A percentile compares a stretch with the other conserved stretches of the same genome.
These are phyloP conservation scores for Sphagnum tenellum DNA, from an alignment of 225 moss, liverwort and hornwort species.

Conservation along the genomic window DNA sequence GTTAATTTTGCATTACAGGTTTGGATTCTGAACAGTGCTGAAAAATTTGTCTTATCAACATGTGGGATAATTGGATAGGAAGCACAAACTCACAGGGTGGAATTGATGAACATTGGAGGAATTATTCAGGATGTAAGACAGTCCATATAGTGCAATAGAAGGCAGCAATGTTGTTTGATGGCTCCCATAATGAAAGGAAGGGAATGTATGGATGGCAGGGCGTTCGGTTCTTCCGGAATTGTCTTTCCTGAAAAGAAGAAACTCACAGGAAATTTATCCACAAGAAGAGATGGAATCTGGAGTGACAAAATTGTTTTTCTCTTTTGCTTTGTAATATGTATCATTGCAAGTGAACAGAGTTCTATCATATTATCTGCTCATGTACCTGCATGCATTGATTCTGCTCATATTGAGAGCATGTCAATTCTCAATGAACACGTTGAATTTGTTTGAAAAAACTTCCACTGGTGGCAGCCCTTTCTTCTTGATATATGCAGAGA, in stretches of 20 bases:
- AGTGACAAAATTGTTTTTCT: too few species aligned
- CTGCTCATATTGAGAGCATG: too few species aligned
- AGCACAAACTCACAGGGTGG: neutral
- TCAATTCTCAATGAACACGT: too few species aligned
- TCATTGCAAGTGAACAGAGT: too few species aligned
- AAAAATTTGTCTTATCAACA: neutral
- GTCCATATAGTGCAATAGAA: neutral
- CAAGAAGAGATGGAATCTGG: too few species aligned
- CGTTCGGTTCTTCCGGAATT: constrained; percentile 72
- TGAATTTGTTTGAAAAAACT: too few species aligned
- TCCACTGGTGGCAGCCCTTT: too few species aligned
- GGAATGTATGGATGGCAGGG: constrained; percentile 30
- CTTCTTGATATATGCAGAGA: too few species aligned
- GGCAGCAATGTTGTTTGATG: neutral
- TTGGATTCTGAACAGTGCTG: neutral
- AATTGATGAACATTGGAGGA: neutral
- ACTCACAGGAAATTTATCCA: too few species aligned
- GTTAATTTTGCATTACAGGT: constrained; percentile 85
- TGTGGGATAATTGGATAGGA: neutral
- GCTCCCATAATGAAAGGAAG: neutral
- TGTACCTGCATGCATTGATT: too few species aligned
- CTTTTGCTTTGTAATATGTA: too few species aligned
- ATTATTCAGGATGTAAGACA: constrained; percentile 2
- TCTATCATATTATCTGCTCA: too few species aligned
- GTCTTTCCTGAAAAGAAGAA: constrained; percentile 24